phyloP scores from a whole-genome alignment of 2,329 filamentous ascomycete genomes.

The Epicoccum nigrum region DNA sequence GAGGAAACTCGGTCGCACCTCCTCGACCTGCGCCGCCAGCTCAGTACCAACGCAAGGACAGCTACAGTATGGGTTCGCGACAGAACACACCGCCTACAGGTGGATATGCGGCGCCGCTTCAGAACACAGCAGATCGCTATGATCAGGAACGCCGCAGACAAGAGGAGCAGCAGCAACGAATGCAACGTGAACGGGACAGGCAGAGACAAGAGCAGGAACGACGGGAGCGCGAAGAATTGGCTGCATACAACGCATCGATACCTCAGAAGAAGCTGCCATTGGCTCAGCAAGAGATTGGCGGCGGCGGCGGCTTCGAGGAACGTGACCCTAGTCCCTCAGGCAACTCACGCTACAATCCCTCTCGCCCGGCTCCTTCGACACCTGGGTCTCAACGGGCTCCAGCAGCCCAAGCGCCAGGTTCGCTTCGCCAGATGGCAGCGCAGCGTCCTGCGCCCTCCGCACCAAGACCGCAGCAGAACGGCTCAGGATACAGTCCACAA shows the following conservation, averaged over 20 bases:
- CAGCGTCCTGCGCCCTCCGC: slow-evolving; percentile 84
- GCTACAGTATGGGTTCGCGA: slow-evolving; percentile 46
- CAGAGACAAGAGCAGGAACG: slow-evolving; percentile 52
- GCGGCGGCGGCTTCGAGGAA: slow-evolving; percentile 63
- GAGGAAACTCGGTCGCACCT: slow-evolving; percentile 56
- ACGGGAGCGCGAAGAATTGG: slow-evolving; percentile 70
- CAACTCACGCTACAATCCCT: slow-evolving; percentile 78
- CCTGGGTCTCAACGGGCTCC: slow-evolving; percentile 55
- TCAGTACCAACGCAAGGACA: slow-evolving; percentile 52
- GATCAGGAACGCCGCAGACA: slow-evolving; percentile 43
- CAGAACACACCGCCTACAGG: slow-evolving; percentile 40
- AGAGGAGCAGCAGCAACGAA: slow-evolving; percentile 52
- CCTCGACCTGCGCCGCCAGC: slow-evolving; percentile 55
- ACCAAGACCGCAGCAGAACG: slow-evolving; percentile 54
- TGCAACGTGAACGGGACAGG: slow-evolving; percentile 41
- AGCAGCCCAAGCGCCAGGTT: slow-evolving; percentile 60
- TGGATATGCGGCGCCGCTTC: slow-evolving; percentile 36
- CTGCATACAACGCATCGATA: slow-evolving; percentile 87
- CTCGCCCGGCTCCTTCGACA: slow-evolving; percentile 80
- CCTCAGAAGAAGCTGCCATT: slow-evolving; percentile 80
- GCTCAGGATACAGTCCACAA: slow-evolving; percentile 33
- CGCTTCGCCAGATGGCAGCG: slow-evolving; percentile 63
- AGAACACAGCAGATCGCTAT: slow-evolving; percentile 38
- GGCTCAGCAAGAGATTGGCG: slow-evolving; percentile 81
- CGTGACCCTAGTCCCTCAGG: slow-evolving; percentile 55